These are phyloP conservation scores for Kazachstania viticola DNA, from an alignment of 805 yeast species.

Conservation along the genomic window DNA sequence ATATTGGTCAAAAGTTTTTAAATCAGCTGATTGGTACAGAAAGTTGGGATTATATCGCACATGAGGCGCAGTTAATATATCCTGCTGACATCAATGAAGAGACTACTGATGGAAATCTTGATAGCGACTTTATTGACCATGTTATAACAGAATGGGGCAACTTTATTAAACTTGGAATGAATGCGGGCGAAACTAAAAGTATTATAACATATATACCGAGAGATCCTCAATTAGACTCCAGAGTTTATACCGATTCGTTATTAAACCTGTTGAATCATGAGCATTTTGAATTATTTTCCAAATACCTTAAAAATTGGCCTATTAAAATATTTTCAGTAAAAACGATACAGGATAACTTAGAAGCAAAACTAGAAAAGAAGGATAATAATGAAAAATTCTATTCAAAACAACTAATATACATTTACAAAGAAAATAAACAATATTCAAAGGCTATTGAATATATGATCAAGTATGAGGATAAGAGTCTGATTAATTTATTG, in stretches of 20 bases:
- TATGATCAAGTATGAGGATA: slow-evolving; percentile 45
- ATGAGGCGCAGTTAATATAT: slow-evolving; percentile 32
- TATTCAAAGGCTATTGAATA: slow-evolving; percentile 56
- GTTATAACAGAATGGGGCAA: slow-evolving; percentile 46
- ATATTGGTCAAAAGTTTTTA: slow-evolving; percentile 45
- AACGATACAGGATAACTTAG: slow-evolving; percentile 35
- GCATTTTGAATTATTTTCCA: slow-evolving; percentile 30
- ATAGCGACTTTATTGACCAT: slow-evolving; percentile 1
- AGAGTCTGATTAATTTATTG: slow-evolving; percentile 44
- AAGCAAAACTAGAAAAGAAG: slow-evolving; percentile 31
- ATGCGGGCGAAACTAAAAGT: slow-evolving; percentile 33
- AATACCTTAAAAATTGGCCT: slow-evolving; percentile 48
- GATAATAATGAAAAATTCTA: slow-evolving; percentile 20
- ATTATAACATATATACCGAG: slow-evolving; percentile 50
- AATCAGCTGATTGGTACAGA: slow-evolving; percentile 32
- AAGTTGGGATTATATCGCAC: slow-evolving; percentile 47
- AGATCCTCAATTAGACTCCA: slow-evolving; percentile 27
- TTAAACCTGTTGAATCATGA: slow-evolving; percentile 31
- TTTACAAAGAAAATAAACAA: slow-evolving; percentile 47
- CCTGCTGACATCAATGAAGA: slow-evolving; percentile 1
- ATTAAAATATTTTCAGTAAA: slow-evolving; percentile 37
- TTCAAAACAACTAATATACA: slow-evolving; percentile 35
- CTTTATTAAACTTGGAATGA: slow-evolving; percentile 45
- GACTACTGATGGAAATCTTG: neutral
- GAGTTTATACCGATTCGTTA: slow-evolving; percentile 38